A percentile compares a stretch with the other conserved stretches of the same genome.
Conservation (phyloP, 2,329 filamentous ascomycete species). For the Alternaria sp. region DNA sequence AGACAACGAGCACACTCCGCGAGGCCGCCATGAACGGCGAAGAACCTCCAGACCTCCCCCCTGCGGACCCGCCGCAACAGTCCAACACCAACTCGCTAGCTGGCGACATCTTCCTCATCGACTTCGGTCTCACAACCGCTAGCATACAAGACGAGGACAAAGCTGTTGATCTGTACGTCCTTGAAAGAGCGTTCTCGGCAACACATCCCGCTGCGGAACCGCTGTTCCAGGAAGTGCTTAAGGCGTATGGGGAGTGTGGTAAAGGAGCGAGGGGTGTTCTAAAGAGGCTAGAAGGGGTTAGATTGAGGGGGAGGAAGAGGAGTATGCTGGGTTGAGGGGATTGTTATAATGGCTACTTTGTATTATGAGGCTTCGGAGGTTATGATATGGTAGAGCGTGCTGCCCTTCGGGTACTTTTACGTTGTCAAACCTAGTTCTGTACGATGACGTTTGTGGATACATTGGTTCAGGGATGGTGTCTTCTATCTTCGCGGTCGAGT, state of each 20-base stretch:
- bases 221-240: constrained; percentile 75
- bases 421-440: not conserved
- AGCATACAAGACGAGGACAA: constrained; percentile 86
- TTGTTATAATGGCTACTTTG: not conserved
- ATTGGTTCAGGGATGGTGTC: not conserved
- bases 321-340: constrained; percentile 83
- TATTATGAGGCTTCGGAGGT: not conserved
- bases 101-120: constrained; percentile 87
- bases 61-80: not conserved
- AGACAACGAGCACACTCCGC: constrained; percentile 28
- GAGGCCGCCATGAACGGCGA: constrained; percentile 30
- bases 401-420: not conserved
- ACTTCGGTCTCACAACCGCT: constrained; percentile 89
- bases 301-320: constrained; percentile 91
- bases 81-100: constrained; percentile 47
- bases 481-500: not conserved
- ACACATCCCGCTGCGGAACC: constrained; percentile 87
- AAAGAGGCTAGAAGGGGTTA: constrained; percentile 86
- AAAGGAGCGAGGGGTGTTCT: constrained; percentile 78
- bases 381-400: not conserved
- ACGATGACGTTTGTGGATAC: not conserved
- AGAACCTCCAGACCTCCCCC: constrained; percentile 10
- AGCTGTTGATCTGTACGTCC: constrained; percentile 93
- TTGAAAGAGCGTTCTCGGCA: constrained; percentile 92
- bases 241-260: constrained; percentile 73